Base-by-base conservation (phyloP, 2,329 filamentous ascomycete genomes). In the Keithomyces neogunnii region DNA sequence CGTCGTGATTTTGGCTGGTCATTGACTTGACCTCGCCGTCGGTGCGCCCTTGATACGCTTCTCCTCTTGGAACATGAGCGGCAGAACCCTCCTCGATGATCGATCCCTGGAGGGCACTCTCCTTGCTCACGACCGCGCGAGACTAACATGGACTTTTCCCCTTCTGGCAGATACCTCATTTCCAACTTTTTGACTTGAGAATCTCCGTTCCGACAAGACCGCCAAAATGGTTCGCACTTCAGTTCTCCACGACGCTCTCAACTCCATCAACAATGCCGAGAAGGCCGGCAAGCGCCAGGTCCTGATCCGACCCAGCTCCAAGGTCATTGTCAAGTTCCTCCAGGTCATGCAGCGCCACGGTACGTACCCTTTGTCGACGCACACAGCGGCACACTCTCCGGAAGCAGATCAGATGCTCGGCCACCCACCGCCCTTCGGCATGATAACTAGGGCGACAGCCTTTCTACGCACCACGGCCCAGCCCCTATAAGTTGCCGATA, bases 401-500 rank as follows among this genome's bases (percentile, higher is more conserved):
- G 48, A 4, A 31, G 13, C 51, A 50, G 53, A 51, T 53, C 47
- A 47, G 61, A 61, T 64, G 29, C 36, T 53, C 47, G 47, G 61
- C 60, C 63, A 26, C 36, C 44, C 53, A 43, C 44, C 48, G 44
- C 11, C 11, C 67, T 85, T 93, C 93, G 92, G 91, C 86, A 87
- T 96, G 89, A 97, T 97, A 97, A 97, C 93, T 99, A 96, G 92
- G 72, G 89, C 86, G 85, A 89, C 83, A 84, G 85, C 92, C 85
- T 82, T 81, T 72, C 60, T 13, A 62, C 62, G 72, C 78, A 74
- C 80, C 75, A 96, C 90, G 88, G 86, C 85, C 81, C 86, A 84
- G 89, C 92, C 89, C 91, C 89, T 99, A 97, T 99, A 97, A 97
- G 84, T 95, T 84, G 84, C 89, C 92, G 93, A 95, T 88, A 99